Percentiles rank a stretch among this genome's conserved stretches.
Conservation (phyloP, 2,329 filamentous ascomycete species). For the Colletotrichum sidae region DNA sequence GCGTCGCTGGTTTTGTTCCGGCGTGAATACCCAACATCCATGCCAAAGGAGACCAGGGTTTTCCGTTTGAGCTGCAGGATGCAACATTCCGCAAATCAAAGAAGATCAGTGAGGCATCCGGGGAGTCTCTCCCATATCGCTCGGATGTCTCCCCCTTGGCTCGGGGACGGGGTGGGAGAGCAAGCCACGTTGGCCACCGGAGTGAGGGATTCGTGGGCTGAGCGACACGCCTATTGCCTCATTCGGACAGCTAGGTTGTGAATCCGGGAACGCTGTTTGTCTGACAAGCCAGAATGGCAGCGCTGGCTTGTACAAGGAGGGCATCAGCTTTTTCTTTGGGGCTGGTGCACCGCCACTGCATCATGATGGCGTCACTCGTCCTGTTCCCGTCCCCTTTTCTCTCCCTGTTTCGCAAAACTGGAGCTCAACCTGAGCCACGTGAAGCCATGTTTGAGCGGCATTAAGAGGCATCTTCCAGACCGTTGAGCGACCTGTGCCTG, state of each 20-base stretch:
- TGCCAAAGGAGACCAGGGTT: not conserved
- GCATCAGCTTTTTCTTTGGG: conserved; percentile 9
- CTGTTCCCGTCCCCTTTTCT: not conserved
- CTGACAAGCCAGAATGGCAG: not conserved
- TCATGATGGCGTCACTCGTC: conserved; percentile 31
- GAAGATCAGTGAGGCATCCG: conserved; percentile 25
- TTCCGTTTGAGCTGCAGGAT: conserved; percentile 5
- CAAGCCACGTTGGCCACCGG: conserved; percentile 10
- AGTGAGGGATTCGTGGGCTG: conserved; percentile 13
- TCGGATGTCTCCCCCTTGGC: not conserved
- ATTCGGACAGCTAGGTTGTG: conserved; percentile 11
- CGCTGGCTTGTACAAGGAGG: not conserved
- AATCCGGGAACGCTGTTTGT: conserved; percentile 10
- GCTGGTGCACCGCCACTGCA: conserved; percentile 19
- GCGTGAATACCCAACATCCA: too few relatives aligned
- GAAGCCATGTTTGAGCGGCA: not conserved
- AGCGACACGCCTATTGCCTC: conserved; percentile 17
- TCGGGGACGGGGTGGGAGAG: conserved; percentile 14
- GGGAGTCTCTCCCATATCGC: not conserved
- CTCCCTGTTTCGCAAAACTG: not conserved
- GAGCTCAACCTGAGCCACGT: conserved; percentile 3
- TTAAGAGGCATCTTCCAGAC: not conserved
- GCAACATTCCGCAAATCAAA: conserved; percentile 28
- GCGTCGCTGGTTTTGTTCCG: too few relatives aligned
- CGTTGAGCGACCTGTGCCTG: not conserved